Percentiles rank a stretch among this genome's conserved stretches.
Conservation (phyloP, 75 land plant species). For the Isoetes taiwanensis region DNA sequence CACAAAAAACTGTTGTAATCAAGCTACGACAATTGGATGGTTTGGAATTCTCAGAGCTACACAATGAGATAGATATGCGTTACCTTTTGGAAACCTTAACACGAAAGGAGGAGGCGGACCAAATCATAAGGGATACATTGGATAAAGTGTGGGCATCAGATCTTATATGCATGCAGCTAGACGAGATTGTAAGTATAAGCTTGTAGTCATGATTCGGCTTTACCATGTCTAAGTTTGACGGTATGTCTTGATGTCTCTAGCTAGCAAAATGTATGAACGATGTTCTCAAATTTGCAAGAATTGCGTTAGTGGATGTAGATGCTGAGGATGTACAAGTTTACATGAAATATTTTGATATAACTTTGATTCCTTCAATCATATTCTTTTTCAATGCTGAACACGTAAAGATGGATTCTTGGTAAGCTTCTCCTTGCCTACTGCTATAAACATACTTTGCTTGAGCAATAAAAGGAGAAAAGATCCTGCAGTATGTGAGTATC, state of each 20-base stretch:
- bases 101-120: constrained; percentile 57
- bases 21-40: no score
- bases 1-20: no score
- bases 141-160: constrained; percentile 76
- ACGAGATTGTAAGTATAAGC: constrained; percentile 67
- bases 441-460: no score
- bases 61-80: no score
- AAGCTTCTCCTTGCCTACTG: constrained; percentile 5
- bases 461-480: no score
- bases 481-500: no score
- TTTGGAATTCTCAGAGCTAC: no score
- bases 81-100: constrained; percentile 36
- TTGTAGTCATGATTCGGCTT: no score
- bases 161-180: constrained; percentile 68
- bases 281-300: constrained; percentile 65
- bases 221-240: background rate
- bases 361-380: constrained; percentile 68
- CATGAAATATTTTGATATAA: constrained; percentile 81
- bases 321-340: constrained; percentile 69
- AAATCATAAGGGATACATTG: constrained; percentile 56
- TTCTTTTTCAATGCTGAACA: constrained; percentile 99
- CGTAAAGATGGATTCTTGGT: constrained; percentile 99
- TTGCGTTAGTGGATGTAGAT: constrained; percentile 72
- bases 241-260: constrained; percentile 19
- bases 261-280: constrained; percentile 56